Base-by-base conservation (phyloP, 2,329 filamentous ascomycete genomes). In the Fusarium sp. region DNA sequence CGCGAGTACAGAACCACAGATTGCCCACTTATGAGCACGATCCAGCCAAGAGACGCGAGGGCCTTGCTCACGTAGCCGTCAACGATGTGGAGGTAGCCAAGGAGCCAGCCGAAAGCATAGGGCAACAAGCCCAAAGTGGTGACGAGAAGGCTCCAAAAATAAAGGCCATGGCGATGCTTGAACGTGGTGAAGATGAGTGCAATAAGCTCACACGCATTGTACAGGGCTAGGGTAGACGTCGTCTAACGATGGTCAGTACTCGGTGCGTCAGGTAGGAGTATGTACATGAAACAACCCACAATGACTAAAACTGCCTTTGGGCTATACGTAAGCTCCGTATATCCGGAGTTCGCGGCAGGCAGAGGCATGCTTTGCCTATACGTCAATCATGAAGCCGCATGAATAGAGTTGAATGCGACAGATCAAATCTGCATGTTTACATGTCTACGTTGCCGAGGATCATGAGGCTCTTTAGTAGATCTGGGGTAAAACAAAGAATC, bases 241-340 rank as follows among this genome's bases (percentile, higher is more conserved):
- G 39, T 34, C 52, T 66, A 16, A 16, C 4, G 14, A 50, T 16
- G 8, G 37, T 37, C 44, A 44, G 34, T 30, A 37, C 39, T 58
- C 16, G 75, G 65, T 77, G 77, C 9, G 73, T 73, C 12, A 75
- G 46, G 10, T 28, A 67, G 65, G 63, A 76, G 73, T 74, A 70
- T 13, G 28, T 11, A 18, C 6, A 18, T 11, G 25, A 19, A 44
- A 67, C 4, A 77, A 79, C 41, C 8, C 39, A 69, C 66, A 48
- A 69, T 69, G 2, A 65, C 52, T 31, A 69, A 50, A 12, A 69
- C 44, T 7, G 43, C 42, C n/a, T 65, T 45, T 7, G 39, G 53
- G n/a, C 53, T 51, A 28, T 69, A 65, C 14, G 8, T 19, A 4
- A 51, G 13, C 19, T 34, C 63, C 28, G 14, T 10, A 8, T 30